Percentiles rank a stretch among this genome's conserved stretches.
Evolutionary conservation across 106 monocot species (phyloP).

Genomic region (Dioscorea zingiberensis): DNA sequence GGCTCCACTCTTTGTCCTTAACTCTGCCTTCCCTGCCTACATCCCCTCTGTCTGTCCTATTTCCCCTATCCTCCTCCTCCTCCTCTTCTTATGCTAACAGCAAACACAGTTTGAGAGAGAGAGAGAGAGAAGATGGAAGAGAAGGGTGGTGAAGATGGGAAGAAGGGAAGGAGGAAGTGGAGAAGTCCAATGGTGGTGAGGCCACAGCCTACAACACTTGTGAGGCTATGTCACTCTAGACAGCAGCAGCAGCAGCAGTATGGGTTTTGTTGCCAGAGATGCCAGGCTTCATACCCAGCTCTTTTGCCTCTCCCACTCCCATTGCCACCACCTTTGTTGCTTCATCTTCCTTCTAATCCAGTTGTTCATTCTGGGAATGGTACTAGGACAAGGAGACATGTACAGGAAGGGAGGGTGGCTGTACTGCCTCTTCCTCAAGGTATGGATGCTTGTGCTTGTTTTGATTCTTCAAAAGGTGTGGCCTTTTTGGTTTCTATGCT

Average conservation of each 20-base stretch:
- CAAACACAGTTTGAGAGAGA: too few species aligned
- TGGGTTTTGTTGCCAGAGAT: too few species aligned
- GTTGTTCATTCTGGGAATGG: conserved; percentile 4
- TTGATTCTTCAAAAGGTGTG: too few species aligned
- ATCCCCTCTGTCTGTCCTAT: conserved; percentile 42
- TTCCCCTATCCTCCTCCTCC: too few species aligned
- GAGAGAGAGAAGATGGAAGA: too few species aligned
- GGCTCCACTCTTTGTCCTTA: conserved; percentile 21
- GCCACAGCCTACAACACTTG: conserved; percentile 12
- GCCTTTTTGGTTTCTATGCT: not conserved
- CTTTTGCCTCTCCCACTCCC: conserved; percentile 50
- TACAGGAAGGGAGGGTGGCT: conserved; percentile 10
- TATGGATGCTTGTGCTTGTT: not conserved
- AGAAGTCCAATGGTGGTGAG: conserved; percentile 7
- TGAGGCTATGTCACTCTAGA: conserved; percentile 26
- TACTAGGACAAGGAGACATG: conserved; percentile 16
- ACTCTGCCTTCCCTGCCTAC: conserved; percentile 23
- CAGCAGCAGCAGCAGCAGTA: too few species aligned
- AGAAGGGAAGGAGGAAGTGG: conserved; percentile 11
- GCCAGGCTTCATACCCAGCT: conserved; percentile 44
- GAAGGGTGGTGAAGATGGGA: conserved; percentile 14
- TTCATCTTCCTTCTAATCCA: conserved; percentile 22
- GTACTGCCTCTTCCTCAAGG: conserved; percentile 36
- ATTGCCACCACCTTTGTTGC: conserved; percentile 16
- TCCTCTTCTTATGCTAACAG: not conserved